A percentile compares a stretch with the other conserved stretches of the same genome.
Conservation (phyloP, 306 rosid species). For the Comarum palustre region DNA sequence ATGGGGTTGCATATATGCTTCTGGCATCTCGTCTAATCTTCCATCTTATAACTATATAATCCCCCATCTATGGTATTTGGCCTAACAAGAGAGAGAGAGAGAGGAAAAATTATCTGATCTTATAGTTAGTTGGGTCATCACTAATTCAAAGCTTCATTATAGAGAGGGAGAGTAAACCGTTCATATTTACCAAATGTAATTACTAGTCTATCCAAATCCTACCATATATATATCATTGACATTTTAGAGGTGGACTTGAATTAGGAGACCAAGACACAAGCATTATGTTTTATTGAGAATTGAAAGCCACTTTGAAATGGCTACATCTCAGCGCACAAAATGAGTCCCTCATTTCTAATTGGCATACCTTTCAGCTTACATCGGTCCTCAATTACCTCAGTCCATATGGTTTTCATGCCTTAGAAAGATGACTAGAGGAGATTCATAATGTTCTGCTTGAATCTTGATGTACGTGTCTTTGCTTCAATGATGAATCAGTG, state of each 20-base stretch:
- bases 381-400: background rate
- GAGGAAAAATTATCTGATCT: background rate
- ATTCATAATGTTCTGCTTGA: background rate
- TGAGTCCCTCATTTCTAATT: background rate
- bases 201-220: background rate
- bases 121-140: constrained; percentile 8
- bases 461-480: background rate
- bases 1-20: constrained; percentile 17
- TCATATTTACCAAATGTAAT: background rate
- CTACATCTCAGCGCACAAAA: constrained; percentile 2
- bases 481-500: background rate
- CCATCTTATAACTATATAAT: constrained; percentile 16
- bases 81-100: constrained; percentile 4
- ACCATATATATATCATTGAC: background rate
- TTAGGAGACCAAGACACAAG: background rate
- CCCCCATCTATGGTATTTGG: constrained; percentile 20
- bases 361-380: background rate
- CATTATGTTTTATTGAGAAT: background rate
- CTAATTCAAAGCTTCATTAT: background rate
- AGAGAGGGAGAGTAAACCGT: background rate
- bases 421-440: background rate
- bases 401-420: background rate
- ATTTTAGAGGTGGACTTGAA: background rate
- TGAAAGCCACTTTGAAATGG: constrained; percentile 14
- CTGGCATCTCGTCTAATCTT: constrained; percentile 11